Percentiles rank a stretch among this genome's conserved stretches.
Conservation (phyloP, 345 rosid species). For the Sapria himalayana region DNA sequence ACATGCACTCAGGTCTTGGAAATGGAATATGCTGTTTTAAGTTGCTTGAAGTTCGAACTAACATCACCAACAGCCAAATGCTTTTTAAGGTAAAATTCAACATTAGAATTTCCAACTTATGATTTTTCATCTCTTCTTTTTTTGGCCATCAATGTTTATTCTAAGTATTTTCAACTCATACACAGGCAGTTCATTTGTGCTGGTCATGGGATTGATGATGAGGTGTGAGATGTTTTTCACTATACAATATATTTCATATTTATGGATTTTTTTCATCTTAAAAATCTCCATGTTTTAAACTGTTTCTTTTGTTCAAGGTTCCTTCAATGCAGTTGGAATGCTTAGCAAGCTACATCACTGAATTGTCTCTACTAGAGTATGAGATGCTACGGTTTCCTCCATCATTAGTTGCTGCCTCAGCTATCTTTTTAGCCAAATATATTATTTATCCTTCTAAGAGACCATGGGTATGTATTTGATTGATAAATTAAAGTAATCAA, state of each 20-base stretch:
- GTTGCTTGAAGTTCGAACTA: slow-evolving; percentile 5
- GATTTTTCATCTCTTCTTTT: neutral
- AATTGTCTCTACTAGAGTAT: slow-evolving; percentile 17
- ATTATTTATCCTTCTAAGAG: slow-evolving; percentile 13
- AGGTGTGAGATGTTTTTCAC: too few relatives aligned
- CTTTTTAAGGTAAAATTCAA: neutral
- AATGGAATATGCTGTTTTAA: slow-evolving; percentile 3
- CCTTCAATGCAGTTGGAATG: slow-evolving; percentile 18
- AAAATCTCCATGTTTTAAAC: neutral
- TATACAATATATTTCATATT: neutral
- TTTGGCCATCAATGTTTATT: slow-evolving; percentile 5
- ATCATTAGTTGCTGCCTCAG: slow-evolving; percentile 17
- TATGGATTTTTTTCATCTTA: neutral
- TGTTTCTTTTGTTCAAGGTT: slow-evolving; percentile 7
- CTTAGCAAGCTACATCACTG: slow-evolving; percentile 17
- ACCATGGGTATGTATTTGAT: slow-evolving; percentile 19
- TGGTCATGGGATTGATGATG: slow-evolving; percentile 9
- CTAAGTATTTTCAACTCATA: slow-evolving; percentile 7
- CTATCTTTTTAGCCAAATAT: slow-evolving; percentile 17
- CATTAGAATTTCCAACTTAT: neutral
- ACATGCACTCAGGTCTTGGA: slow-evolving; percentile 3
- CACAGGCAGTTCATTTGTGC: slow-evolving; percentile 13
- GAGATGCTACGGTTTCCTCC: slow-evolving; percentile 14
- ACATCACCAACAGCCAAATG: slow-evolving; percentile 3
- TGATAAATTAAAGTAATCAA: neutral